These are phyloP conservation scores for Dioszegia aurantiaca DNA, from an alignment of 768 basidiomycete genomes.

Conservation along the genomic window DNA sequence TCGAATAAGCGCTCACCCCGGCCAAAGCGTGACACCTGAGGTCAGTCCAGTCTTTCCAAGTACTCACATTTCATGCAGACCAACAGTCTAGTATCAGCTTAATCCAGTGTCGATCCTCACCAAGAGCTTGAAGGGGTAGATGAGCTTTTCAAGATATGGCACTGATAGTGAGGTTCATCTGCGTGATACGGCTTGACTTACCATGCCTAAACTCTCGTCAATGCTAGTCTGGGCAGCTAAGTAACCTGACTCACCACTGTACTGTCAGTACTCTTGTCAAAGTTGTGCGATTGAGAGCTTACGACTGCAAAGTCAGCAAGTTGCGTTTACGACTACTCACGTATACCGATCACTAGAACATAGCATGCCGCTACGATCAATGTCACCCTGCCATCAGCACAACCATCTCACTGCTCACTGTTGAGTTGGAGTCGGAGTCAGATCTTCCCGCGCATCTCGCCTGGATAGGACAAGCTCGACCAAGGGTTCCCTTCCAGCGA, in stretches of 20 bases:
- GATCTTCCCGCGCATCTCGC: slow-evolving; percentile 5
- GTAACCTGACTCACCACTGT: slow-evolving; percentile 12
- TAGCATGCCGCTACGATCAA: slow-evolving; percentile 49
- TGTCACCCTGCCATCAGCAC: slow-evolving; percentile 35
- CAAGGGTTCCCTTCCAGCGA: background rate
- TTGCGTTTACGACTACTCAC: slow-evolving; percentile 22
- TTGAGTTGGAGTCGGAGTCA: slow-evolving; percentile 18
- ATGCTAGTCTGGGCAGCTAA: no score
- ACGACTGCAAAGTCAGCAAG: slow-evolving; percentile 1
- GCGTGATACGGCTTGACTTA: slow-evolving; percentile 9
- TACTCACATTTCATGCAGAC: slow-evolving; percentile 49
- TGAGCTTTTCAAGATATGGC: slow-evolving; percentile 42
- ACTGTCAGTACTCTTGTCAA: background rate
- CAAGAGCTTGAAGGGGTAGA: slow-evolving; percentile 53
- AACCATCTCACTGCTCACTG: slow-evolving; percentile 8
- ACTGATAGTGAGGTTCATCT: slow-evolving; percentile 17
- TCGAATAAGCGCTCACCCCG: slow-evolving; percentile 31
- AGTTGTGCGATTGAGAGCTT: background rate
- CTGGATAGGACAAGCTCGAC: slow-evolving; percentile 1
- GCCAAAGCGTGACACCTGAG: slow-evolving; percentile 48
- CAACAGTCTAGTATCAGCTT: slow-evolving; percentile 37
- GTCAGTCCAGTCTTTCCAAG: background rate
- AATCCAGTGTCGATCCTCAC: slow-evolving; percentile 18
- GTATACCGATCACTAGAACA: slow-evolving; percentile 45
- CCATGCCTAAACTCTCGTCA: slow-evolving; percentile 15